These are phyloP conservation scores for Theobroma cacao DNA, from an alignment of 345 rosid genomes.

Conservation along the genomic window DNA sequence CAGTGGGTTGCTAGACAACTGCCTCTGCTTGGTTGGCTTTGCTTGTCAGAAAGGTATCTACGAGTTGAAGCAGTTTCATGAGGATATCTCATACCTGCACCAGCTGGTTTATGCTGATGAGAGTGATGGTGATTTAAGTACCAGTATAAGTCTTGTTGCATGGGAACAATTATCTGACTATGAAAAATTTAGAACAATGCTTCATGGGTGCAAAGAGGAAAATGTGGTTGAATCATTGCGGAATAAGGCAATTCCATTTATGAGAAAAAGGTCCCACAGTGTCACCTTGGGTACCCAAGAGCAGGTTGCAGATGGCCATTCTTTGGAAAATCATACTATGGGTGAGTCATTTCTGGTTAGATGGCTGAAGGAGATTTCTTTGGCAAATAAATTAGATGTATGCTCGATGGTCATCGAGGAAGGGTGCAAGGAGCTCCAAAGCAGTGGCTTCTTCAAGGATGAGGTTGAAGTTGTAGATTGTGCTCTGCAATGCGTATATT, in stretches of 20 bases:
- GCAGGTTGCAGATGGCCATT: constrained; percentile 19
- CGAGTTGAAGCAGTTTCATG: constrained; percentile 67
- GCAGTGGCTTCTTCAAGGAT: constrained; percentile 58
- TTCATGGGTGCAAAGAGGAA: constrained; percentile 62
- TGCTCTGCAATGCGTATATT: constrained; percentile 77
- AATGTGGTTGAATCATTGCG: constrained; percentile 56
- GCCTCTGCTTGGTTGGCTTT: constrained; percentile 68
- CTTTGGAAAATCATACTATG: constrained; percentile 26
- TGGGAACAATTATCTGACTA: constrained; percentile 88
- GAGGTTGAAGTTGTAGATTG: constrained; percentile 75
- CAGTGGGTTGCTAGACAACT: constrained; percentile 91
- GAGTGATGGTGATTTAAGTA: constrained; percentile 43
- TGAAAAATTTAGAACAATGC: constrained; percentile 78
- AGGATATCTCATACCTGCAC: constrained; percentile 70
- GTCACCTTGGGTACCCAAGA: constrained; percentile 17
- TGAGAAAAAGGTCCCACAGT: constrained; percentile 44
- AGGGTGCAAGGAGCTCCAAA: constrained; percentile 63
- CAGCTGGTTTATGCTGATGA: constrained; percentile 72
- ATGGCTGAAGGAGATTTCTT: constrained; percentile 87
- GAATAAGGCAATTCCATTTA: constrained; percentile 74
- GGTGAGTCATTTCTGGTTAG: constrained; percentile 70
- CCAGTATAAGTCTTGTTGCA: constrained; percentile 56
- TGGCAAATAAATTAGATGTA: constrained; percentile 64
- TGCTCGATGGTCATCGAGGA: constrained; percentile 80
- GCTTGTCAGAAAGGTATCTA: constrained; percentile 72